Percentiles rank a stretch among this genome's conserved stretches.
Conservation (phyloP, 495 filamentous ascomycete genomes). For the Tetracladium marchalianum region DNA sequence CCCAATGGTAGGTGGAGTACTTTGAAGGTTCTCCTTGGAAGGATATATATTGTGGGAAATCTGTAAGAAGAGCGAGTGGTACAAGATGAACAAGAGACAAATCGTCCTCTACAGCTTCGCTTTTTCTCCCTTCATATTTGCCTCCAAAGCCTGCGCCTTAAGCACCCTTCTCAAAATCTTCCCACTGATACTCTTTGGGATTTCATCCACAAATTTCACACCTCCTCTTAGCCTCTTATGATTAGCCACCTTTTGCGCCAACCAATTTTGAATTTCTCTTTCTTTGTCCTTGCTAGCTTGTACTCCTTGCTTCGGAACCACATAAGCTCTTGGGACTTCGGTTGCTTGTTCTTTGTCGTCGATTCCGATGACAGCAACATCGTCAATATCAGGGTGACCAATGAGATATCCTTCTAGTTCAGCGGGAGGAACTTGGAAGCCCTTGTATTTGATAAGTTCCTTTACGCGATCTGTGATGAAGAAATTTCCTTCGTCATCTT, state of each 20-base stretch:
- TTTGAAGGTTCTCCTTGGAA: no score
- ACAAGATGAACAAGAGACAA: not conserved
- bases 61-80: not conserved
- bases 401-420: slow-evolving; percentile 77
- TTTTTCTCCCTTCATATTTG: slow-evolving; percentile 27
- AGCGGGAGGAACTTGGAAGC: slow-evolving; percentile 81
- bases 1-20: no score
- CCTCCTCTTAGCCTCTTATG: slow-evolving; percentile 80
- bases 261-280: slow-evolving; percentile 51
- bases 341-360: slow-evolving; percentile 57
- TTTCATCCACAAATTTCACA: slow-evolving; percentile 66
- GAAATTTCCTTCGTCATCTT: slow-evolving; percentile 50
- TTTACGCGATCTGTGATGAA: slow-evolving; percentile 80
- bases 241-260: slow-evolving; percentile 39
- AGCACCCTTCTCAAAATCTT: slow-evolving; percentile 77
- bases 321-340: slow-evolving; percentile 77
- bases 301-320: slow-evolving; percentile 53
- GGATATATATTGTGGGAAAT: no score
- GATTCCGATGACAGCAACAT: slow-evolving; percentile 81
- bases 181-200: slow-evolving; percentile 79
- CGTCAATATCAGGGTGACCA: slow-evolving; percentile 61
- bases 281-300: slow-evolving; percentile 40
- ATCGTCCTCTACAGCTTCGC: slow-evolving; percentile 23
- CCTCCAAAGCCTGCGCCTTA: slow-evolving; percentile 26
- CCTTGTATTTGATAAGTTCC: slow-evolving; percentile 87